Evolutionary conservation across 1,284 basidiomycete species (phyloP).

Genomic region (Chiua sp.): DNA sequence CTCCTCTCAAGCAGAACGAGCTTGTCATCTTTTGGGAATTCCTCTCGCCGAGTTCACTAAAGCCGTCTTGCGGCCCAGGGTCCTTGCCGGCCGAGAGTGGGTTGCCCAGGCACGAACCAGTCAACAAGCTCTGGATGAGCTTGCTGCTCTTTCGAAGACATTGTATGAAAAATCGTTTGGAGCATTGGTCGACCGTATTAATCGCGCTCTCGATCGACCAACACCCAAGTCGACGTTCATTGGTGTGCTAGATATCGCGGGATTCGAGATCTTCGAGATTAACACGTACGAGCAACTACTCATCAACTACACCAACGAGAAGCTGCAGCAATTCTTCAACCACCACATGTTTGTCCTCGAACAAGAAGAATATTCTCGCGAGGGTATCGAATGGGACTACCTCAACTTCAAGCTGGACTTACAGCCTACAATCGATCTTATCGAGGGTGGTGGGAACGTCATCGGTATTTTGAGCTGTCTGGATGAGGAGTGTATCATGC

Average conservation of each 20-base stretch:
- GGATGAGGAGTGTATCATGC: slow-evolving; percentile 99
- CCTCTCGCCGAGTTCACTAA: slow-evolving; percentile 89
- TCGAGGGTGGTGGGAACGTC: slow-evolving; percentile 75
- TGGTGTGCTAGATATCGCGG: slow-evolving; percentile 98
- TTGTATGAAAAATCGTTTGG: slow-evolving; percentile 98
- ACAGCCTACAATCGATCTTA: slow-evolving; percentile 98
- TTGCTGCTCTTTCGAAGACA: slow-evolving; percentile 93
- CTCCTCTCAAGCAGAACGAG: slow-evolving; percentile 85
- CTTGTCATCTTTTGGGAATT: slow-evolving; percentile 94
- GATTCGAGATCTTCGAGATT: slow-evolving; percentile 95
- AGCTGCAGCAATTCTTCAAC: slow-evolving; percentile 97
- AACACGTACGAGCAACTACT: slow-evolving; percentile 98
- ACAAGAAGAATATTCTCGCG: slow-evolving; percentile 98
- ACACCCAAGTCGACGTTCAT: slow-evolving; percentile 96
- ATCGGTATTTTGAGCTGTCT: slow-evolving; percentile 95
- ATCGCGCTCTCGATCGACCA: slow-evolving; percentile 92
- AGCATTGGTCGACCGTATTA: slow-evolving; percentile 93
- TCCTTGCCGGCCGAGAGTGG: slow-evolving; percentile 97
- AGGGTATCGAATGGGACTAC: slow-evolving; percentile 98
- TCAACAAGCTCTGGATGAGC: slow-evolving; percentile 94
- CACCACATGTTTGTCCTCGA: slow-evolving; percentile 99
- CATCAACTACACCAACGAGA: slow-evolving; percentile 99
- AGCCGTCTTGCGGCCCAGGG: slow-evolving; percentile 86
- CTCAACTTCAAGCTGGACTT: slow-evolving; percentile 98
- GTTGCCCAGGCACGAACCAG: slow-evolving; percentile 92